These are phyloP conservation scores for Tephrocybe sp. DNA, from an alignment of 768 basidiomycete genomes.

Conservation along the genomic window DNA sequence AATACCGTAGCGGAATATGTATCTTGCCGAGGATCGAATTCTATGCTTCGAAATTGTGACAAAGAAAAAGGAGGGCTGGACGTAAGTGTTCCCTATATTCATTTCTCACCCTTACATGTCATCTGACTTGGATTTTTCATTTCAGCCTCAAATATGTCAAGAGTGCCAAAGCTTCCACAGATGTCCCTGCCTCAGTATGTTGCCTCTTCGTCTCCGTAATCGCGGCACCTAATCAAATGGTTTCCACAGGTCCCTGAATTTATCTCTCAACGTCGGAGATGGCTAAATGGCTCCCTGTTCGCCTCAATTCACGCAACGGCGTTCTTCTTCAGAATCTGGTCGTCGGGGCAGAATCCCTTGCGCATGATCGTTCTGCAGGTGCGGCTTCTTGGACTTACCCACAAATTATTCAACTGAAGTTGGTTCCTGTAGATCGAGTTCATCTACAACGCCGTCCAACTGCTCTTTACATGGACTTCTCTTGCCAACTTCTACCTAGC, in stretches of 20 bases:
- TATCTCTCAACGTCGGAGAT: conserved; percentile 91
- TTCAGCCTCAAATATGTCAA: conserved; percentile 83
- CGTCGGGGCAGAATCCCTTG: conserved; percentile 87
- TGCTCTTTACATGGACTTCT: conserved; percentile 93
- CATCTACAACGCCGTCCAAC: conserved; percentile 86
- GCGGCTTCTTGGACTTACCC: conserved; percentile 16
- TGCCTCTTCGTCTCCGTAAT: background rate
- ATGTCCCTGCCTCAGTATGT: conserved; percentile 80
- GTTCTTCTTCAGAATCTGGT: conserved; percentile 87
- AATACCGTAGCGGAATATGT: conserved; percentile 76
- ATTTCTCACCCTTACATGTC: conserved; percentile 1
- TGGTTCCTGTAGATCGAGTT: conserved; percentile 65
- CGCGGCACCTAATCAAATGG: background rate
- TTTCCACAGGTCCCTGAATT: conserved; percentile 75
- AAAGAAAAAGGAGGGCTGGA: conserved; percentile 82
- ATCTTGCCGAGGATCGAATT: conserved; percentile 88
- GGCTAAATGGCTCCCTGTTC: conserved; percentile 89
- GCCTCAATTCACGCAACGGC: conserved; percentile 91
- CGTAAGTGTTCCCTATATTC: conserved; percentile 47
- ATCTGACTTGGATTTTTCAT: too few relatives aligned
- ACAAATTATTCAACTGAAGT: background rate
- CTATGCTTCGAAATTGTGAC: conserved; percentile 93
- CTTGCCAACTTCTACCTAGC: conserved; percentile 93
- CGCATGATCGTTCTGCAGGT: conserved; percentile 75
- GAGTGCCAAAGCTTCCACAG: conserved; percentile 93